Evolutionary conservation across 441 rosid species (phyloP).

Genomic region (Omphalea diandra): DNA sequence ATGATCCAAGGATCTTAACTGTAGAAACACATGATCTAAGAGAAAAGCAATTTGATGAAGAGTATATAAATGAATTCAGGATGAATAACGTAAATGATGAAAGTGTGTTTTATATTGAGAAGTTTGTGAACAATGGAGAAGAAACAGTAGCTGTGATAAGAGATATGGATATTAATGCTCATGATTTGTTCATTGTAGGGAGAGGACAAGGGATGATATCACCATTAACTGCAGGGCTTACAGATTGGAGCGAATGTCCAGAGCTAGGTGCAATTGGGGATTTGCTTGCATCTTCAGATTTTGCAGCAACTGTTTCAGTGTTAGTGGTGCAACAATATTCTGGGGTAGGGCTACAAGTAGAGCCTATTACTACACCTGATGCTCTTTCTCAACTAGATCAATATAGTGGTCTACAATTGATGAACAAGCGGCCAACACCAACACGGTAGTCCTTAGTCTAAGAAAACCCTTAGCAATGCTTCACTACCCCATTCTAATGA

Average conservation of each 20-base stretch:
- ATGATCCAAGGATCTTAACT: conserved; percentile 18
- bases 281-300: conserved; percentile 90
- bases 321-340: conserved; percentile 79
- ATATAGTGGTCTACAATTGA: conserved; percentile 23
- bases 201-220: conserved; percentile 81
- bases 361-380: conserved; percentile 40
- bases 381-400: conserved; percentile 37
- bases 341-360: conserved; percentile 35
- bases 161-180: conserved; percentile 52
- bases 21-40: conserved; percentile 36
- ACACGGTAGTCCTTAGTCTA: conserved; percentile 1
- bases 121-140: conserved; percentile 68
- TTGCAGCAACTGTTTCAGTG: conserved; percentile 75
- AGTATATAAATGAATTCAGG: conserved; percentile 51
- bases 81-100: conserved; percentile 39
- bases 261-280: conserved; percentile 98
- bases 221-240: conserved; percentile 81
- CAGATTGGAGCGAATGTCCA: conserved; percentile 99
- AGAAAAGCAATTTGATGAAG: conserved; percentile 60
- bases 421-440: conserved; percentile 26
- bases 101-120: conserved; percentile 47
- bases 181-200: conserved; percentile 84
- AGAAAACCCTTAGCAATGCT: too few species aligned
- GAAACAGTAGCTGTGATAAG: conserved; percentile 79
- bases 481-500: too few species aligned